Base-by-base conservation (phyloP, 228 moss, liverwort and hornwort genomes). In the Sphagnum magellanicum region DNA sequence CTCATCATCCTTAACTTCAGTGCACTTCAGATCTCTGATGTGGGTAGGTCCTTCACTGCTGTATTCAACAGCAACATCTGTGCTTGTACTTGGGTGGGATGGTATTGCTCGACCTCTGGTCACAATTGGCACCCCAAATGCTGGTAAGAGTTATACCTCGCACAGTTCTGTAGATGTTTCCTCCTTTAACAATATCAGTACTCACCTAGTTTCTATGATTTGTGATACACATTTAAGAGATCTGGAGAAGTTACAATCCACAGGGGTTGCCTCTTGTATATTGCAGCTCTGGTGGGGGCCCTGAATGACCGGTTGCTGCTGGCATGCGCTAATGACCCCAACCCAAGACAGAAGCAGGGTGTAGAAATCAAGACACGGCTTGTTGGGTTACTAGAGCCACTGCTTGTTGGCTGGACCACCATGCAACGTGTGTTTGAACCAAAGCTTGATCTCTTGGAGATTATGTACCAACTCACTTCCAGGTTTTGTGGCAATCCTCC, bases 381-480 rank as follows among this genome's bases (percentile, higher is more conserved):
- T 58, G 77, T 98, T 74, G 98, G 98, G 71, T 77, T 98, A 68
- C 72, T 98, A 49, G 98, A 98, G 78, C 98, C 98, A 70, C 84
- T 98, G 65, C 81, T 98, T 52, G 84, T 98, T 81, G 98, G 98
- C 67, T 98, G 98, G 98, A 98, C 90, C 52, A 98, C 98, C 8
- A 86, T 91, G 87, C 98, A 94, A 74, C 90, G 81, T 75, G 71
- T 81, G 48, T 98, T 92, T 75, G 98, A 98, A 75, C 89, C 98
- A 6, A 98, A 94, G 89, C 94, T 98, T 76, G 94, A 94, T 70
- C 79, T 98, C 53, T 78, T 92, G 60, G 94, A 94, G 72, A 92
- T 94, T 11, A 91, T 98, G 91, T 98, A 98, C 74, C 98, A 98
- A 84, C 87, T 98, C 67, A 98, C 98, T 52, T 98, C 98, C 50